Percentiles rank a stretch among this genome's conserved stretches.
phyloP scores from a whole-genome alignment of 2,329 filamentous ascomycete species.

The Decorospora gaudefroyi region DNA sequence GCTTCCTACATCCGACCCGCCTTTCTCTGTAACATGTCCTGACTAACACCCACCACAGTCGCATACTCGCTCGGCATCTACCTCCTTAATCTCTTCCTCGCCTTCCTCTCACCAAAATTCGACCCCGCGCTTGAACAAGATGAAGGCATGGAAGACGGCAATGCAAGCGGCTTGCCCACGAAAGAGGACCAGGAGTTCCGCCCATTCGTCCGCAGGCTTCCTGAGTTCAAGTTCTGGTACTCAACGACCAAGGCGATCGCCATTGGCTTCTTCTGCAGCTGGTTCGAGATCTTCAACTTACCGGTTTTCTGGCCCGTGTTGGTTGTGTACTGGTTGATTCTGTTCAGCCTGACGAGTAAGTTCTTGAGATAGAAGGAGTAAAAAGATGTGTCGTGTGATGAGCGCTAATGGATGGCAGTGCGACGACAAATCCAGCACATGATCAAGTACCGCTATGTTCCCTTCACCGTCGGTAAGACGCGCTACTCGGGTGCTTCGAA shows the following conservation, averaged over 20 bases:
- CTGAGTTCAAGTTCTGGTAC: conserved; percentile 99
- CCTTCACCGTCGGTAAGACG: conserved; percentile 85
- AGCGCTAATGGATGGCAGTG: conserved; percentile 62
- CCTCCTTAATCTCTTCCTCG: conserved; percentile 97
- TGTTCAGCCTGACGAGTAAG: conserved; percentile 94
- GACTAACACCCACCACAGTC: conserved; percentile 59
- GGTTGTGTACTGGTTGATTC: conserved; percentile 97
- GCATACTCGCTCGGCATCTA: conserved; percentile 98
- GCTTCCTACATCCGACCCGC: not conserved
- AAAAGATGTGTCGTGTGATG: too few species aligned
- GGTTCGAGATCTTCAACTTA: conserved; percentile 93
- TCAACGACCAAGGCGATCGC: conserved; percentile 84
- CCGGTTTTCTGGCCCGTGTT: conserved; percentile 99
- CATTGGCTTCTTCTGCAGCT: conserved; percentile 85
- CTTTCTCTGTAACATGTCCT: not conserved
- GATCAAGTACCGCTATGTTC: conserved; percentile 99
- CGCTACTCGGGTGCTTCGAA: conserved; percentile 41
- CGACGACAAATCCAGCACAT: conserved; percentile 99
- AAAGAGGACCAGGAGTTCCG: conserved; percentile 98
- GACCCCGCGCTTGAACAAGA: conserved; percentile 95
- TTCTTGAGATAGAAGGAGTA: too few species aligned
- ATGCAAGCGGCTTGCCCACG: conserved; percentile 77
- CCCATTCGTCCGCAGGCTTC: conserved; percentile 91
- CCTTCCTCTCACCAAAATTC: conserved; percentile 97
- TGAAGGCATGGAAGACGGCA: conserved; percentile 93